Base-by-base conservation (phyloP, 352 stramenopile genomes). In the Chrysophaeum taylorii region DNA sequence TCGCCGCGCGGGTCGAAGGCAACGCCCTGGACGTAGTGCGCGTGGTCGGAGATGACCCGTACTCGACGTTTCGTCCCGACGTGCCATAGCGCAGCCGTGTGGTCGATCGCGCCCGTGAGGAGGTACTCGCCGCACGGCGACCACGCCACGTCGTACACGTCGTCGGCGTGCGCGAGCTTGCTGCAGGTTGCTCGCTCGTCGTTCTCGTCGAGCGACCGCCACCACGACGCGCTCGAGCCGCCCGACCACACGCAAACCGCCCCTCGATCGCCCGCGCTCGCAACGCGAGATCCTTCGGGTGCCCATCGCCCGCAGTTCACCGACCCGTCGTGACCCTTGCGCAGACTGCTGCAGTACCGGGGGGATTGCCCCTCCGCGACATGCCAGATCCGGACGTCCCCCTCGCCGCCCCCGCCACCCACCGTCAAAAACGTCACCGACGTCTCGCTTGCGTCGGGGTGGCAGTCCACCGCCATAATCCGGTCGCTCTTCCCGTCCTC, bases 1-100 rank as follows among this genome's bases (percentile, higher is more conserved):
- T 96, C 87, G 27, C 90, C 93, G 16, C 95, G 85, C 12, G 93
- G 93, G 78, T 98, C 93, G 82, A 91, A 97, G 0, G 89, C 82
- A n/a, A 94, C 92, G 43, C 93, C 93, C 78, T 97, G 92, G 53
- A 97, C 91, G 78, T 95, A 98, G 75, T 96, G 88, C 45, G 82
- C 92, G 77, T 98, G 93, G 77, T 98, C 92, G 62, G 89, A 42
- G 14, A 50, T 31, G 0, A 1, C 31, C 69, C 37, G 18, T 18
- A 54, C 53, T 14, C 1, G 23, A 14, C 35, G 25, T 12, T 27
- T 42, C 37, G 82, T 88, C 39, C 85, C 78, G 9, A 86, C 76
- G 81, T 95, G 87, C 81, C 85, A 96, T 50, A 96, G 87, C 16
- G 91, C 82, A 14, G 86, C 85, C 42, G 85, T 87, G 70, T 95